phyloP scores from a whole-genome alignment of 305 asterid species.

The Stenogyne calaminthoides region DNA sequence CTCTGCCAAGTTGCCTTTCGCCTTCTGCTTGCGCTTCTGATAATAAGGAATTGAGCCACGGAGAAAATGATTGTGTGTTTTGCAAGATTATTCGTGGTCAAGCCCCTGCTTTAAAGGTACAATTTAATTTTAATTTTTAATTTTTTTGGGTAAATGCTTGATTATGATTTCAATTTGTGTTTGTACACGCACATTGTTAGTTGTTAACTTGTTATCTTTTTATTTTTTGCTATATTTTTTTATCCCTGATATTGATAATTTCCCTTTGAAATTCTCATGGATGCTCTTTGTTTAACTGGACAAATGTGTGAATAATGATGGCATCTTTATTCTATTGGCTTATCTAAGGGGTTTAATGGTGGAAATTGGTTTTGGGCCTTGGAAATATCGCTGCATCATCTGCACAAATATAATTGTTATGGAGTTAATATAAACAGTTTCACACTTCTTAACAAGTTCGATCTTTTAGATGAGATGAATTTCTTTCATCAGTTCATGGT shows the following conservation, averaged over 20 bases:
- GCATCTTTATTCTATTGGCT: slow-evolving; percentile 1
- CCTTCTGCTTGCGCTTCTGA: slow-evolving; percentile 43
- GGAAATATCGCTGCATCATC: slow-evolving; percentile 6
- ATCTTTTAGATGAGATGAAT: no score
- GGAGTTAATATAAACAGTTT: no score
- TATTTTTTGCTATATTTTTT: no score
- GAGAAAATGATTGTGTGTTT: slow-evolving; percentile 52
- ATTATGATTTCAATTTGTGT: slow-evolving; percentile 3
- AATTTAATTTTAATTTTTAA: background rate
- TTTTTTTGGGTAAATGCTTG: background rate
- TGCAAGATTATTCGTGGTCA: slow-evolving; percentile 69
- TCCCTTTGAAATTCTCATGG: background rate
- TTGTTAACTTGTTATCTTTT: background rate
- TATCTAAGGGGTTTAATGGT: background rate
- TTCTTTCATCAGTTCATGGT: no score
- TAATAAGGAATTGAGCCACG: slow-evolving; percentile 21
- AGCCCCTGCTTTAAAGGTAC: slow-evolving; percentile 72
- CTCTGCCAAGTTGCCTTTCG: slow-evolving; percentile 29
- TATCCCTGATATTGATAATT: background rate
- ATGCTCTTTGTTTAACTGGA: background rate
- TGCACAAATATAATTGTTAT: background rate
- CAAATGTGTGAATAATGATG: background rate
- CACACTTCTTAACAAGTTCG: no score
- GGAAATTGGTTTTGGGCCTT: background rate
- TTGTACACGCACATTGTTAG: background rate